These are phyloP conservation scores for Fusarium secorum DNA, from an alignment of 2,329 filamentous ascomycete species.

Conservation along the genomic window DNA sequence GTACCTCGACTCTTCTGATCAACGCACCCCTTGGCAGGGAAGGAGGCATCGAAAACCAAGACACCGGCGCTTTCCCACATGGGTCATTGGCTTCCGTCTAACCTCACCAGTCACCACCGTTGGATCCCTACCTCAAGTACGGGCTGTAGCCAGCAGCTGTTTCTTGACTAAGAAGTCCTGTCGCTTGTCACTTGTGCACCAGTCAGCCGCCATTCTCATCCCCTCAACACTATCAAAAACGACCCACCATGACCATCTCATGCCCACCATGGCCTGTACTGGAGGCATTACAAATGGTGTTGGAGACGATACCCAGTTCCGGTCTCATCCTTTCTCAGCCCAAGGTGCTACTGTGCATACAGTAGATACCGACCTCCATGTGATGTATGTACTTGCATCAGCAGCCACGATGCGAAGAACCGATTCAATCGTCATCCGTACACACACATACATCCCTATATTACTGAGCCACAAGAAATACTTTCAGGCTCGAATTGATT, in stretches of 20 bases:
- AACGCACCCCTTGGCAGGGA: background rate
- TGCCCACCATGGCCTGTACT: constrained; percentile 11
- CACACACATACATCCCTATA: background rate
- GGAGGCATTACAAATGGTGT: constrained; percentile 33
- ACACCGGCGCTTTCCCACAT: constrained; percentile 29
- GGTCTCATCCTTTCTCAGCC: constrained; percentile 13
- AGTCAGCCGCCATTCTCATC: constrained; percentile 10
- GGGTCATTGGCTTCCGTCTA: constrained; percentile 23
- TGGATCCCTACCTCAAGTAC: background rate
- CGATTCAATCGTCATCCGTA: background rate
- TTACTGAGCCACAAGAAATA: background rate
- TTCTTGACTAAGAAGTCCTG: constrained; percentile 6
- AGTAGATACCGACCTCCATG: background rate
- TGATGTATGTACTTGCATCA: background rate
- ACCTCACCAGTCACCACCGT: constrained; percentile 14
- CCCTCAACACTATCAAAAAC: constrained; percentile 22
- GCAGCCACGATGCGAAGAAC: background rate
- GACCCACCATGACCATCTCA: constrained; percentile 23
- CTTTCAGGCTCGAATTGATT: background rate
- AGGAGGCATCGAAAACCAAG: constrained; percentile 21
- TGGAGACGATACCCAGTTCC: constrained; percentile 7
- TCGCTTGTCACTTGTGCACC: constrained; percentile 6
- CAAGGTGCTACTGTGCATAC: background rate
- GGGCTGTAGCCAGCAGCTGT: background rate
- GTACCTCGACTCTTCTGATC: background rate